These are phyloP conservation scores for Pyricularia pennisetigena DNA, from an alignment of 2,329 filamentous ascomycete genomes.

Conservation along the genomic window DNA sequence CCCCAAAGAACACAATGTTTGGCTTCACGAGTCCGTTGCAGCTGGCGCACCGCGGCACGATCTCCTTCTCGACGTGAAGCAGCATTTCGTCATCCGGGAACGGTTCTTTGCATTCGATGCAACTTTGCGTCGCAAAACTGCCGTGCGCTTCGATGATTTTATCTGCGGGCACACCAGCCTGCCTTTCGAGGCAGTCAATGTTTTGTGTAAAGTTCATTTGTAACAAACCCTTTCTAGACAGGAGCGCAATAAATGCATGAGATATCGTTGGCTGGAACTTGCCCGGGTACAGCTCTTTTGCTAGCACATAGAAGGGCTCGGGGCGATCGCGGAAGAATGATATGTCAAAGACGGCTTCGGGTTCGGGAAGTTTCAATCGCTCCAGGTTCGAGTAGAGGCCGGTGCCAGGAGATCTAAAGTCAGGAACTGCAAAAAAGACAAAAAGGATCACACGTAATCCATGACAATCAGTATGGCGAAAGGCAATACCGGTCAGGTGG, in stretches of 20 bases:
- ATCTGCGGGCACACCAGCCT: slow-evolving; percentile 71
- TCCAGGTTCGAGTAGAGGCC: slow-evolving; percentile 90
- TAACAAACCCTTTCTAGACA: slow-evolving; percentile 69
- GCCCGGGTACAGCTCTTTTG: slow-evolving; percentile 85
- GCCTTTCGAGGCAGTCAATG: slow-evolving; percentile 88
- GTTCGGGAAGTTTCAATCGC: slow-evolving; percentile 73
- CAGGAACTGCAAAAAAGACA: slow-evolving; percentile 55
- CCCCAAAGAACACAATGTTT: slow-evolving; percentile 97
- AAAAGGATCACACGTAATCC: slow-evolving; percentile 21
- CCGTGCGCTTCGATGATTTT: slow-evolving; percentile 90
- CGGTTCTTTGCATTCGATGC: slow-evolving; percentile 69
- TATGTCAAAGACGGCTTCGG: slow-evolving; percentile 93
- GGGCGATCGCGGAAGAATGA: slow-evolving; percentile 78
- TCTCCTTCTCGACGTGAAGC: slow-evolving; percentile 52
- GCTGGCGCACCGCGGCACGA: slow-evolving; percentile 59
- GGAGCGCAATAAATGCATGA: slow-evolving; percentile 77
- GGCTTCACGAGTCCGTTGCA: slow-evolving; percentile 89
- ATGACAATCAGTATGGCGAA: slow-evolving; percentile 3
- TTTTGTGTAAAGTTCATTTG: slow-evolving; percentile 93
- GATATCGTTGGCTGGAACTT: slow-evolving; percentile 81
- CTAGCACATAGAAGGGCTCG: slow-evolving; percentile 83
- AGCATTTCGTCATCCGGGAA: slow-evolving; percentile 71
- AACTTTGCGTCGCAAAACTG: slow-evolving; percentile 81
- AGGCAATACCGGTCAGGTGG: not conserved
- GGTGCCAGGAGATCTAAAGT: slow-evolving; percentile 88